These are phyloP conservation scores for Colletotrichum eleusines DNA, from an alignment of 2,329 filamentous ascomycete species.

Conservation along the genomic window DNA sequence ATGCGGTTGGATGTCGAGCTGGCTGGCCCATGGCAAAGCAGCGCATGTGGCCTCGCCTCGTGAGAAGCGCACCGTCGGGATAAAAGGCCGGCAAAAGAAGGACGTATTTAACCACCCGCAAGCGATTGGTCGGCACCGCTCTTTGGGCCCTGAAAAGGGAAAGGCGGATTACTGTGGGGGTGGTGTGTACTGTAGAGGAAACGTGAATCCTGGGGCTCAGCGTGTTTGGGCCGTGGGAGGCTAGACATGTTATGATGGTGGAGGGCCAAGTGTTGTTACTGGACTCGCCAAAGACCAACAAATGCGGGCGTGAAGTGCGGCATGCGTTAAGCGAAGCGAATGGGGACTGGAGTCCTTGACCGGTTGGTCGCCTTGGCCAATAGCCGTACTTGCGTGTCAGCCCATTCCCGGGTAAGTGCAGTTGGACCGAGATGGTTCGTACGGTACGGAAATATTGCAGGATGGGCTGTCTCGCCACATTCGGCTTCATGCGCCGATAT, in stretches of 20 bases:
- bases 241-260: conserved; percentile 27
- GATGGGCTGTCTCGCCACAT: background rate
- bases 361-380: conserved; percentile 8
- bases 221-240: background rate
- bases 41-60: conserved; percentile 43
- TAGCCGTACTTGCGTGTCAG: background rate
- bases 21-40: conserved; percentile 11
- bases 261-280: conserved; percentile 16
- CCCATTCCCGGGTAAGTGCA: background rate
- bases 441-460: background rate
- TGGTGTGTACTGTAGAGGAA: conserved; percentile 16
- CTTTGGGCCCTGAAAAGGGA: background rate
- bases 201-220: conserved; percentile 19
- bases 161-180: conserved; percentile 19
- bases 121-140: conserved; percentile 20
- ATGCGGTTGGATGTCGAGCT: conserved; percentile 19
- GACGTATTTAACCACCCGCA: conserved; percentile 45
- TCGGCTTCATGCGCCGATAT: background rate
- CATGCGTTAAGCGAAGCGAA: conserved; percentile 22
- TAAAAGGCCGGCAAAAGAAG: conserved; percentile 47
- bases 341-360: conserved; percentile 7
- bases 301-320: conserved; percentile 35
- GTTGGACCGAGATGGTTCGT: background rate
- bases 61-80: conserved; percentile 43
- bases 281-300: conserved; percentile 16